Evolutionary conservation across 1,284 basidiomycete species (phyloP).

Genomic region (Pseudozyma thailandica): DNA sequence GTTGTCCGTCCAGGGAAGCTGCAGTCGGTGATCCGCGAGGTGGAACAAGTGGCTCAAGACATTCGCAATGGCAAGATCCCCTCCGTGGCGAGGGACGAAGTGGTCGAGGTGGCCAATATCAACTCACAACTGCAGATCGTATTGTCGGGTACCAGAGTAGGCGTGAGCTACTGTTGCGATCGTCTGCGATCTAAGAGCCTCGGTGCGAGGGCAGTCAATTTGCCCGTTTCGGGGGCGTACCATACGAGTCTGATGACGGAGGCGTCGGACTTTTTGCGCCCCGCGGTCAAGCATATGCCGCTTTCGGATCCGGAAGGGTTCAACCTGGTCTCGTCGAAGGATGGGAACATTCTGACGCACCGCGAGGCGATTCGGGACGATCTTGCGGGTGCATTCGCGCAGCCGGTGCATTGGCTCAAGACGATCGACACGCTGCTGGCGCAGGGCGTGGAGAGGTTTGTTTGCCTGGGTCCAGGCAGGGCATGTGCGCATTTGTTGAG

Average conservation of each 20-base stretch:
- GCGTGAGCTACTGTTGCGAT: slow-evolving; percentile 64
- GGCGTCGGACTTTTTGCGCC: slow-evolving; percentile 50
- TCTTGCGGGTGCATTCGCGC: slow-evolving; percentile 50
- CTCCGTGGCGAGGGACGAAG: slow-evolving; percentile 59
- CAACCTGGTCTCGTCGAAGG: slow-evolving; percentile 54
- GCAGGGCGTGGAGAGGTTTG: slow-evolving; percentile 61
- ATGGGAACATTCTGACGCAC: slow-evolving; percentile 37
- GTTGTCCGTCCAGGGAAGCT: slow-evolving; percentile 62
- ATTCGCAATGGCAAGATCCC: slow-evolving; percentile 55
- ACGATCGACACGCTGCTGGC: slow-evolving; percentile 54
- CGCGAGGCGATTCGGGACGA: slow-evolving; percentile 49
- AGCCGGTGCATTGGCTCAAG: slow-evolving; percentile 60
- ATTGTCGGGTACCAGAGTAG: slow-evolving; percentile 60
- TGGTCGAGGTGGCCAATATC: slow-evolving; percentile 66
- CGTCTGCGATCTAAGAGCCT: slow-evolving; percentile 54
- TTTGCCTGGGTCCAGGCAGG: slow-evolving; percentile 64
- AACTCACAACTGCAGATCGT: slow-evolving; percentile 66
- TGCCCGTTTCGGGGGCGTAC: slow-evolving; percentile 65
- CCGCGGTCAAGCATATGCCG: slow-evolving; percentile 55
- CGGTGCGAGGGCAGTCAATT: slow-evolving; percentile 64
- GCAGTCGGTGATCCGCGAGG: slow-evolving; percentile 47
- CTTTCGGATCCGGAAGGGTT: slow-evolving; percentile 45
- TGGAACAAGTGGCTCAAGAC: slow-evolving; percentile 46
- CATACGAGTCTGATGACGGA: slow-evolving; percentile 60
- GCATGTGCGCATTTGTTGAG: slow-evolving; percentile 65